phyloP scores from a whole-genome alignment of 306 rosid species.

The Cyamopsis tetragonoloba region DNA sequence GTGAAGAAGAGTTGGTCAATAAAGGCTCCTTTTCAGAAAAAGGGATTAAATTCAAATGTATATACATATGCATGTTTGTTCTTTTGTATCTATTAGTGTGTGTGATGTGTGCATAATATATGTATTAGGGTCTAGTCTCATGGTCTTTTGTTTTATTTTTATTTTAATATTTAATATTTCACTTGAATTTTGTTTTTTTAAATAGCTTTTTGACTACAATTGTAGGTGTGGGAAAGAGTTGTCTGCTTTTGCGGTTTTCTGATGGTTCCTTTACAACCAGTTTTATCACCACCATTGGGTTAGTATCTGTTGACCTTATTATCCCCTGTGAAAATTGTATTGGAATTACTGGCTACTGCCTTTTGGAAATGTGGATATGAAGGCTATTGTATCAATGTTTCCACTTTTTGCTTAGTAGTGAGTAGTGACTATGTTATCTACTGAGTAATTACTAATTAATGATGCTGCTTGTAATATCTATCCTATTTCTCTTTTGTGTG shows the following conservation, averaged over 20 bases:
- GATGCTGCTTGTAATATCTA: neutral
- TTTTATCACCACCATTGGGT: constrained; percentile 82
- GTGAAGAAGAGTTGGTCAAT: neutral
- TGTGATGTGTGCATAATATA: neutral
- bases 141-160: neutral
- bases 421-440: neutral
- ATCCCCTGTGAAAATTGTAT: neutral
- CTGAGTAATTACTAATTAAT: neutral
- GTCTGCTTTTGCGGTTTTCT: constrained; percentile 77
- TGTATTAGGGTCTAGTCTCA: no score
- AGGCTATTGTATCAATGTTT: neutral
- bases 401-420: no score
- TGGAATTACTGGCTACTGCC: neutral
- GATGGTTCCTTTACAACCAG: constrained; percentile 87
- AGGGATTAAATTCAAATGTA: neutral
- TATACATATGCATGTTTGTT: neutral
- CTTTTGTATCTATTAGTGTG: neutral
- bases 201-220: constrained; percentile 11
- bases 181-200: neutral
- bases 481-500: neutral
- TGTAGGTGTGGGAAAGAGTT: constrained; percentile 88
- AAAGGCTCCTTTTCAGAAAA: neutral
- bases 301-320: constrained; percentile 27
- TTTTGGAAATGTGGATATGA: neutral
- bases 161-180: neutral